Conservation (phyloP, 179 eudicot genomes). For the Amaranthus tricolor region DNA sequence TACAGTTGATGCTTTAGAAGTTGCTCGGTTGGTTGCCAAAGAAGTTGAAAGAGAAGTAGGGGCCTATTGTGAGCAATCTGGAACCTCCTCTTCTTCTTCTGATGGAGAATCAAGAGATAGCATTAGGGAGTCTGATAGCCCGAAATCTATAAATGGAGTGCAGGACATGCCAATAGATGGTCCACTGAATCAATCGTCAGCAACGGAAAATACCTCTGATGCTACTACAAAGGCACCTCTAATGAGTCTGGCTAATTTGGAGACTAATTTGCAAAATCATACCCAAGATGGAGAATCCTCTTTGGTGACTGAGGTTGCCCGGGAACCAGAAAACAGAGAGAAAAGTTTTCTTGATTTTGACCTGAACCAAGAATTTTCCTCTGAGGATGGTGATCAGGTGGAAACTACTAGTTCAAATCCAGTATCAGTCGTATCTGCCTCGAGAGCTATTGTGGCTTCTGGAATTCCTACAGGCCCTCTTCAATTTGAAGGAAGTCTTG, state of each 20-base stretch:
- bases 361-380: conserved; percentile 66
- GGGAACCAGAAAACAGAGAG: conserved; percentile 33
- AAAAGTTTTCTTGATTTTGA: conserved; percentile 52
- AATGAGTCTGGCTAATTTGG: conserved; percentile 29
- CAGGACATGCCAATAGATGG: conserved; percentile 30
- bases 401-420: conserved; percentile 37
- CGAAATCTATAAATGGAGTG: conserved; percentile 39
- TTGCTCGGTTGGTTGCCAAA: conserved; percentile 84
- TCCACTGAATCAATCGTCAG: conserved; percentile 28
- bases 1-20: conserved; percentile 73
- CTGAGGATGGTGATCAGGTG: conserved; percentile 49
- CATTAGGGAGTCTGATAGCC: conserved; percentile 33
- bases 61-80: conserved; percentile 53
- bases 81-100: conserved; percentile 34
- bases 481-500: conserved; percentile 74
- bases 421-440: conserved; percentile 64
- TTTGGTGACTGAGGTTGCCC: conserved; percentile 44
- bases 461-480: conserved; percentile 57
- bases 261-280: conserved; percentile 30
- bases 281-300: conserved; percentile 44
- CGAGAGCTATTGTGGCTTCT: conserved; percentile 62
- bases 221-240: conserved; percentile 25
- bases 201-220: conserved; percentile 32
- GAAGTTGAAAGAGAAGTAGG: conserved; percentile 79
- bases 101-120: conserved; percentile 38